phyloP scores from a whole-genome alignment of 2,329 filamentous ascomycete genomes.

The Epicoccum sorghinum region DNA sequence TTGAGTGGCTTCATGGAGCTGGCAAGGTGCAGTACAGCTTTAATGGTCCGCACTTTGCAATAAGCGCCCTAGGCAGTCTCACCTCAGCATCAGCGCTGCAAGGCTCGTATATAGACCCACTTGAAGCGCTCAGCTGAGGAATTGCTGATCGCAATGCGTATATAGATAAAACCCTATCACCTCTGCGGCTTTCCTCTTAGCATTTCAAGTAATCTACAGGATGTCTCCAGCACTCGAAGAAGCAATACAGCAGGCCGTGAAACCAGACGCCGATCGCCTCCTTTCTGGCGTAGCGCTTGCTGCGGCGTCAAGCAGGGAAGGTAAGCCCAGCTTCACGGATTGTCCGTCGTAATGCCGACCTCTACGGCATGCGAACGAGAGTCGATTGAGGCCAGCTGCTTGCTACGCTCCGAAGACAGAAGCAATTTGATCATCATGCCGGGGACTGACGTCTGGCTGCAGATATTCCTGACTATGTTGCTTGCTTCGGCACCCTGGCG shows the following conservation, averaged over 20 bases:
- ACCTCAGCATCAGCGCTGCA: too few species aligned
- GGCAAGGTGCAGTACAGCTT: too few species aligned
- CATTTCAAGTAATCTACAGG: neutral
- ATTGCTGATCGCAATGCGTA: too few species aligned
- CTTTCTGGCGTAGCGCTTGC: constrained; percentile 30
- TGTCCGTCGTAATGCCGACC: too few species aligned
- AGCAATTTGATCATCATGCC: too few species aligned
- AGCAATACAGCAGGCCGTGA: constrained; percentile 27
- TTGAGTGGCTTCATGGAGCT: too few species aligned
- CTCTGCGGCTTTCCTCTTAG: neutral
- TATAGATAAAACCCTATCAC: neutral
- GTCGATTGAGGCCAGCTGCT: too few species aligned
- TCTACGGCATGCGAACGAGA: too few species aligned
- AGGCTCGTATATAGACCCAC: too few species aligned
- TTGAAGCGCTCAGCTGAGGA: neutral
- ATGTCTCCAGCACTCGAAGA: constrained; percentile 22
- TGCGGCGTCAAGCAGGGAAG: constrained; percentile 24
- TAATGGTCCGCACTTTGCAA: too few species aligned
- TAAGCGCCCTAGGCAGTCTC: too few species aligned
- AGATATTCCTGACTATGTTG: constrained; percentile 19
- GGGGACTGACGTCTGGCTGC: neutral
- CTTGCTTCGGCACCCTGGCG: constrained; percentile 23
- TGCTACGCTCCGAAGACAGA: too few species aligned
- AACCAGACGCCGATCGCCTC: constrained; percentile 21
- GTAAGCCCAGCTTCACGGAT: constrained; percentile 7